Conservation (phyloP, 306 rosid genomes). For the Arachis stenosperma region DNA sequence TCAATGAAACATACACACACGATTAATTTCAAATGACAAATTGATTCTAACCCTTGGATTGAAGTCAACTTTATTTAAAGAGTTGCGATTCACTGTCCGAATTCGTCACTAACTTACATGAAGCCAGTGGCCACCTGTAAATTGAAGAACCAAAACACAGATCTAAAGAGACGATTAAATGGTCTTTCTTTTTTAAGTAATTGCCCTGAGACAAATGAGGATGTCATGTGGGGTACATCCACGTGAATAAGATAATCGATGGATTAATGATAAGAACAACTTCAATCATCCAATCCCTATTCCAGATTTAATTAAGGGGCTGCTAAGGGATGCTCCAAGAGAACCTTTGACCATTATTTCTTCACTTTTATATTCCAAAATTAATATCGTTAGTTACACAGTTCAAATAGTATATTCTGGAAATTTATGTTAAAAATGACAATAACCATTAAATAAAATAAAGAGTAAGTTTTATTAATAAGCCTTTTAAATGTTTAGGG, state of each 20-base stretch:
- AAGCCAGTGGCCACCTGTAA: background rate
- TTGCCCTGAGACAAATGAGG: slow-evolving; percentile 27
- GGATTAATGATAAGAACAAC: slow-evolving; percentile 39
- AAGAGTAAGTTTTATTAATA: too few relatives aligned
- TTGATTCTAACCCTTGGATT: background rate
- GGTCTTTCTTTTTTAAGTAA: background rate
- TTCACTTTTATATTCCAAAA: background rate
- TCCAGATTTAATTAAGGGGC: slow-evolving; percentile 9
- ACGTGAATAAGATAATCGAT: slow-evolving; percentile 38
- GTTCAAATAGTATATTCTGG: too few relatives aligned
- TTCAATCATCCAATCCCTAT: slow-evolving; percentile 30
- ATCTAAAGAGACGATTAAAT: slow-evolving; percentile 1
- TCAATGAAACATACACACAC: too few relatives aligned
- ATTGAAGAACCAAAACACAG: slow-evolving; percentile 1
- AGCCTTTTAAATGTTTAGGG: too few relatives aligned
- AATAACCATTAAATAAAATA: too few relatives aligned
- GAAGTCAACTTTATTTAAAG: background rate
- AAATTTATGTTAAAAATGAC: too few relatives aligned
- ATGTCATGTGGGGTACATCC: slow-evolving; percentile 49
- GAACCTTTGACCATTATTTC: slow-evolving; percentile 36
- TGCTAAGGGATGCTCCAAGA: slow-evolving; percentile 23
- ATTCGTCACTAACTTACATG: too few relatives aligned
- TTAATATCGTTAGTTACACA: too few relatives aligned
- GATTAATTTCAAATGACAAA: too few relatives aligned
- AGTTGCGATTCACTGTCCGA: too few relatives aligned